Base-by-base conservation (phyloP, 202 grass and related monocot species). In the Zizania palustris region DNA sequence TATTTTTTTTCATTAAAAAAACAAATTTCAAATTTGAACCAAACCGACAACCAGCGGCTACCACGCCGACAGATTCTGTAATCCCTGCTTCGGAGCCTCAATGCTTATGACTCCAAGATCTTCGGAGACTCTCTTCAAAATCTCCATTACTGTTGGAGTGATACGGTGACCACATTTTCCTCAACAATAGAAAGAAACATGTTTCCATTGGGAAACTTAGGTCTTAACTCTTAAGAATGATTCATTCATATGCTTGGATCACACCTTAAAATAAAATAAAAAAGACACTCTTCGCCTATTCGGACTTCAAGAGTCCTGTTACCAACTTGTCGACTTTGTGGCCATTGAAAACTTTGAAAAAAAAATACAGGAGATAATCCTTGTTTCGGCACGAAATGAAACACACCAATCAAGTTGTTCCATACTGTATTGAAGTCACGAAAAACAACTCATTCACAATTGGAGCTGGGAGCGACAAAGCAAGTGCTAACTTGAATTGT, bases 401-500 rank as follows among this genome's bases (percentile, higher is more conserved):
- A 60, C 5, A 41, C 3, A 6, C 11, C 7, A 19, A 40, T 6
- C 19, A 64, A 7, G 21, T 73, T 65, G 63, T 62, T 65, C 73
- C 46, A 73, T 50, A 57, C 19, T 43, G 15, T 16, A 19, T n/a
- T 70, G 56, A 7, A 49, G 45, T 35, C 42, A 37, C 15, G 72
- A 36, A 73, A 79, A 34, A 49, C 14, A 16, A 49, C 45, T 5
- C n/a, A 7, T 51, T 51, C 48, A 50, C 14, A 16, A 6, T 51
- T n/a, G 14, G 45, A 85, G 55, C 55, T 69, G 11, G 40, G 14
- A 46, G 60, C 7, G 38, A 63, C 5, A 7, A 9, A 38, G 28
- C 5, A 72, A 38, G 7, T 70, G 66, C 39, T 63, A 20, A 48
- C 38, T 63, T 75, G 16, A 69, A 15, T 62, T 46, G 43, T 81